phyloP scores from a whole-genome alignment of 2,329 filamentous ascomycete genomes.

The Leptographium wingfieldii region DNA sequence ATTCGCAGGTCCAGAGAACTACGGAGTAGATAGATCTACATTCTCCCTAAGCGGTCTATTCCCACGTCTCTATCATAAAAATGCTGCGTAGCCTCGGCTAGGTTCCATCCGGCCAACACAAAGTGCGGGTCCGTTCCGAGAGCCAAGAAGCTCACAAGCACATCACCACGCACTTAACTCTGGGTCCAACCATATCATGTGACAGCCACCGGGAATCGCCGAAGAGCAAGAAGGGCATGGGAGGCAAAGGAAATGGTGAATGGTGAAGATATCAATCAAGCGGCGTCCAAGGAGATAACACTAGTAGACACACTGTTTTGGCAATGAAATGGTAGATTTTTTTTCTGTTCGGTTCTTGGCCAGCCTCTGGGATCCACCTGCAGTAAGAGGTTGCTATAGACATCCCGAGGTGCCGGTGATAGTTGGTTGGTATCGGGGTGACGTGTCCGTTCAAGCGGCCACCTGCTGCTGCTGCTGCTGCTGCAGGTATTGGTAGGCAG shows the following conservation, averaged over 20 bases:
- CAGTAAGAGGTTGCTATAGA: neutral
- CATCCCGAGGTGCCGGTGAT: neutral
- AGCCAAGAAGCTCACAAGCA: neutral
- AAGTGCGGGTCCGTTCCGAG: neutral
- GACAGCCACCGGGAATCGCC: neutral
- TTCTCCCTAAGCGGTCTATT: neutral
- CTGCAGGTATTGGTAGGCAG: constrained; percentile 77
- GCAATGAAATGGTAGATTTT: neutral
- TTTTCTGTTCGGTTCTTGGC: neutral
- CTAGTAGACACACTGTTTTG: neutral
- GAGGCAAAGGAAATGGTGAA: neutral
- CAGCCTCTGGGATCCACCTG: neutral
- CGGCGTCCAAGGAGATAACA: neutral
- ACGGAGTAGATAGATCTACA: neutral
- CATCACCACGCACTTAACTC: neutral
- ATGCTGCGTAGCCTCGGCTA: neutral
- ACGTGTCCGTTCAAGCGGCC: neutral
- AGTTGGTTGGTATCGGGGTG: neutral
- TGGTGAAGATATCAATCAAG: neutral
- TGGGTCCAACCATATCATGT: neutral
- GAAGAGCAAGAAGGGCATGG: neutral
- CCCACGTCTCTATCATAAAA: neutral
- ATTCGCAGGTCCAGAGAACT: neutral
- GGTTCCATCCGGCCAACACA: neutral
- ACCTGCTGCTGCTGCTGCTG: constrained; percentile 21